Conservation (phyloP, 2,329 filamentous ascomycete species). For the Penicillium oxalicum region DNA sequence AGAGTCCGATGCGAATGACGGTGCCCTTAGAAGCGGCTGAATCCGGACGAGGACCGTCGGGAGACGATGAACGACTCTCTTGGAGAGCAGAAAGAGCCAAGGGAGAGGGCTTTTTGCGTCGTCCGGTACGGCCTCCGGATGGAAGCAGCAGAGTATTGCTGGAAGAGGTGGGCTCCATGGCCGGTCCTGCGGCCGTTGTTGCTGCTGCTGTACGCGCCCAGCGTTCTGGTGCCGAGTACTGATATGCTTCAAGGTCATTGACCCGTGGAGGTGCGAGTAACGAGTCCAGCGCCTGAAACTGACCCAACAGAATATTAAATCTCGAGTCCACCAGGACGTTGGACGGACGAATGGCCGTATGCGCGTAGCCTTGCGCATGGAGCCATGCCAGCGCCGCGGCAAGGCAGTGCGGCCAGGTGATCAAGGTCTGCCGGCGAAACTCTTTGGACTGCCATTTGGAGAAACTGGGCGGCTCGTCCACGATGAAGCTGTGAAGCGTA, state of each 20-base stretch:
- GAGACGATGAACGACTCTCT: slow-evolving; percentile 18
- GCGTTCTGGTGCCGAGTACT: slow-evolving; percentile 55
- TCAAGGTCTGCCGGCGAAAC: slow-evolving; percentile 36
- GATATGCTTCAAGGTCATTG: slow-evolving; percentile 52
- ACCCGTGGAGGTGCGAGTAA: slow-evolving; percentile 49
- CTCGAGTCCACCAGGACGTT: slow-evolving; percentile 55
- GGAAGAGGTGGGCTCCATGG: slow-evolving; percentile 28
- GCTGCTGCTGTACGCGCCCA: slow-evolving; percentile 36
- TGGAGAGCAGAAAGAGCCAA: slow-evolving; percentile 21
- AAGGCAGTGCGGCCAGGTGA: slow-evolving; percentile 47
- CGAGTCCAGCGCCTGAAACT: slow-evolving; percentile 51
- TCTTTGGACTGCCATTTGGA: slow-evolving; percentile 36
- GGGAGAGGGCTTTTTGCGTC: slow-evolving; percentile 21
- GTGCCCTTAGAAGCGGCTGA: slow-evolving; percentile 33
- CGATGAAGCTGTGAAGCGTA: slow-evolving; percentile 39
- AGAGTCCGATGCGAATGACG: slow-evolving; percentile 29
- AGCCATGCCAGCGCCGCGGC: slow-evolving; percentile 52
- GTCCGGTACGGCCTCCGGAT: slow-evolving; percentile 38
- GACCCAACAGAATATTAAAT: slow-evolving; percentile 53
- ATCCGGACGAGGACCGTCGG: slow-evolving; percentile 21
- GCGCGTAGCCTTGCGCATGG: slow-evolving; percentile 50
- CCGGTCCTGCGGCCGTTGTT: background rate
- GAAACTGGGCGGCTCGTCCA: slow-evolving; percentile 38
- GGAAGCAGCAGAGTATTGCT: slow-evolving; percentile 27
- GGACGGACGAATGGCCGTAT: slow-evolving; percentile 54